phyloP scores from a whole-genome alignment of 2,329 filamentous ascomycete species.

The Fusarium sp. region DNA sequence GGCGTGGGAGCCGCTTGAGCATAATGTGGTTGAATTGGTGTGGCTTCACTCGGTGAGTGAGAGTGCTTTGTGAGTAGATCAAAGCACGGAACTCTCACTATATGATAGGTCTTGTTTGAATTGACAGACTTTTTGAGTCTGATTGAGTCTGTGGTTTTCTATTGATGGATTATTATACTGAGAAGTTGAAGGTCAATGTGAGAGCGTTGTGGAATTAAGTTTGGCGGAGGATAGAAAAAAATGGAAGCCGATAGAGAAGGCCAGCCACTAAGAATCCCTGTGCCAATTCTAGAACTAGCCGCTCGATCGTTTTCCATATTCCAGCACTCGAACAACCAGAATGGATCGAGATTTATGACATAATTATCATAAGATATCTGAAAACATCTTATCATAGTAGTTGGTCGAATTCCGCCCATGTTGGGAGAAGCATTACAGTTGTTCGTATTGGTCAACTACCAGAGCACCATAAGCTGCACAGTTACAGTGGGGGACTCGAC shows the following conservation, averaged over 20 bases:
- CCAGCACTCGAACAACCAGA: background rate
- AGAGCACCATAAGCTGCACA: background rate
- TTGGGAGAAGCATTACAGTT: background rate
- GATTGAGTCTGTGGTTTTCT: background rate
- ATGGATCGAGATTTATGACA: background rate
- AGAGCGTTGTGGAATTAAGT: background rate
- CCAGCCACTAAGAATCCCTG: constrained; percentile 32
- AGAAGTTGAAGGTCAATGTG: background rate
- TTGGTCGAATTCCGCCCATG: background rate
- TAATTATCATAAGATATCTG: background rate
- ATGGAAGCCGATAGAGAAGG: constrained; percentile 18
- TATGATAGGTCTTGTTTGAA: background rate
- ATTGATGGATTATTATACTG: background rate
- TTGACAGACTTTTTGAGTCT: background rate
- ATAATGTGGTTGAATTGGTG: constrained; percentile 16
- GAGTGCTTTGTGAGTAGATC: background rate
- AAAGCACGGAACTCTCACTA: background rate
- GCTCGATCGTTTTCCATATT: background rate
- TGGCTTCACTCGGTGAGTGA: constrained; percentile 13
- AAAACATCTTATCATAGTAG: no score
- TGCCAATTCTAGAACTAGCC: constrained; percentile 15
- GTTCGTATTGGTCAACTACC: background rate
- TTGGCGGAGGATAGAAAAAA: constrained; percentile 21
- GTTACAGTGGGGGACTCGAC: background rate
- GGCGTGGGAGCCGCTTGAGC: constrained; percentile 31